Evolutionary conservation across 2,329 filamentous ascomycete genomes (phyloP), one percentile per base, ranked within the genome.

Genomic region (Plenodomus tracheiphilus): DNA sequence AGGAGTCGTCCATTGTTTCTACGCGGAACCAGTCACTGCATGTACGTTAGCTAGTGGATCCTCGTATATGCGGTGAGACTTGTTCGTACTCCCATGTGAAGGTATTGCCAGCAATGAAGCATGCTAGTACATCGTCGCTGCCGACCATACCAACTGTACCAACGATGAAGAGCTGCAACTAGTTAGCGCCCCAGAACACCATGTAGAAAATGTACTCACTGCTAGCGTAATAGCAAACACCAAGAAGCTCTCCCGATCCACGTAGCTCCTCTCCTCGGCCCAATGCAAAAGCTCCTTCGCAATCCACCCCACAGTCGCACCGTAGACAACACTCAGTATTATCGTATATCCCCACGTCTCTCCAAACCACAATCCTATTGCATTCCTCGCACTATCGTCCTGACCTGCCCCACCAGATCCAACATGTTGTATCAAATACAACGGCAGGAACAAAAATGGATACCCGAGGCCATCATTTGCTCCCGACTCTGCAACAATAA

Each of bases 381-480:
- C 91, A 49, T 81, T 81, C 0, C 78, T 76, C 0, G 80, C 82
- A 4, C 86, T 86, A n/a, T 62, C 54, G 22, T 70, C 62, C 18
- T 64, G 61, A 8, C 66, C 81, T 16, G 73, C 61, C 0, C 83
- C 84, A 8, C 79, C 81, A 47, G 82, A 76, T 2, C 83, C 85
- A 1, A 80, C 78, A 64, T 89, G 92, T 73, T 91, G 88, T 66
- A 96, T 86, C 16, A 96, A 73, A 67, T 94, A 96, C 35, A 96
- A 75, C 1, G 89, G 88, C 44, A 96, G 77, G 73, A 93, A 96
- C 15, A 96, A 74, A 61, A 96, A 96, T 0, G 91, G 91, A 62
- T 96, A 96, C 0, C 91, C 91, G 30, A 93, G 79, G 0, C 92
- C 91, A 72, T 96, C 91, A 64, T 96, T 96, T 1, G 90, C 88